Conservation (phyloP, 352 stramenopile species). For the Phytopythium vexans region DNA sequence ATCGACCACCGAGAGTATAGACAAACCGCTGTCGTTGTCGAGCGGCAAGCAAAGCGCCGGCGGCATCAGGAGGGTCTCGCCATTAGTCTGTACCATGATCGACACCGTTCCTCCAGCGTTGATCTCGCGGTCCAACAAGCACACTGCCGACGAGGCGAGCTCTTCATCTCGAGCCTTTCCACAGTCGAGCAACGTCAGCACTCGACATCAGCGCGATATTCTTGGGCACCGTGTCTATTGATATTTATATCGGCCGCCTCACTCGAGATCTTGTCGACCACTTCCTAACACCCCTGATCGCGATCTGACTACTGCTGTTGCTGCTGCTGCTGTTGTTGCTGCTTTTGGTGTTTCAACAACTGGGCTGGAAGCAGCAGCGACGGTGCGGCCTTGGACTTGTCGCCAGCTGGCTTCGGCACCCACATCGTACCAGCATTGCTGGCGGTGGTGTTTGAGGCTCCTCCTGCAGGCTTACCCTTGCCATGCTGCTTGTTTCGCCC, state of each 20-base stretch:
- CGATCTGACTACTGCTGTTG: neutral
- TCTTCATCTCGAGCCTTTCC: too few species aligned
- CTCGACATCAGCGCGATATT: too few species aligned
- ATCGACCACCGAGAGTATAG: too few species aligned
- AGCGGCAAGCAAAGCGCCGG: conserved; percentile 8
- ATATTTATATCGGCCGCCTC: too few species aligned
- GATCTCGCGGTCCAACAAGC: too few species aligned
- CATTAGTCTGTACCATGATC: conserved; percentile 12
- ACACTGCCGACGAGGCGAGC: too few species aligned
- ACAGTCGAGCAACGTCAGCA: too few species aligned
- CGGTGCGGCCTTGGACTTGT: conserved; percentile 14
- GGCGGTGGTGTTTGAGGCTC: neutral
- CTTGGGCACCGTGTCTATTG: too few species aligned
- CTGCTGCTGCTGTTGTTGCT: conserved; percentile 20
- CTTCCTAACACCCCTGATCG: too few species aligned
- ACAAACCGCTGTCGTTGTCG: conserved; percentile 6
- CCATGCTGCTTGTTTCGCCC: neutral
- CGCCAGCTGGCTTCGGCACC: conserved; percentile 24
- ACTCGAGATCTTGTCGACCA: neutral
- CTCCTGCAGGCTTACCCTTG: conserved; percentile 2
- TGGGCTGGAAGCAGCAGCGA: conserved; percentile 48
- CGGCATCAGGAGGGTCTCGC: neutral
- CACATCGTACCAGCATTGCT: conserved; percentile 11
- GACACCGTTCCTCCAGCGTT: too few species aligned
- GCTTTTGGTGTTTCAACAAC: conserved; percentile 46